A percentile compares a stretch with the other conserved stretches of the same genome.
phyloP scores from a whole-genome alignment of 2,329 filamentous ascomycete genomes.

The Diaporthe sp. region DNA sequence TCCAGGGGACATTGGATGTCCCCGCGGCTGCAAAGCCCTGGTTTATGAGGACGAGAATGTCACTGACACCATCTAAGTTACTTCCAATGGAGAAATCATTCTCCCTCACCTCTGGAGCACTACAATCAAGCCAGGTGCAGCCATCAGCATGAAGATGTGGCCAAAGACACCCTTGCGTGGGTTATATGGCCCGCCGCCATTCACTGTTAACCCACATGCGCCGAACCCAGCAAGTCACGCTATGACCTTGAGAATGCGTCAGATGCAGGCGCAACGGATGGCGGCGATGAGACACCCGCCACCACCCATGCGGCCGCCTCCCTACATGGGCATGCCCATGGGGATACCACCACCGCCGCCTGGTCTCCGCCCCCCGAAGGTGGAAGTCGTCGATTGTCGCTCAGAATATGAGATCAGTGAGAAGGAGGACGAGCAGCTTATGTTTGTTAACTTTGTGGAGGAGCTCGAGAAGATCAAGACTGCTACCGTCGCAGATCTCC shows the following conservation, averaged over 20 bases:
- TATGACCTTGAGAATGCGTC: background rate
- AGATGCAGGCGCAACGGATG: background rate
- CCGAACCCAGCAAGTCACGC: background rate
- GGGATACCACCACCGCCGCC: background rate
- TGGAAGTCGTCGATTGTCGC: background rate
- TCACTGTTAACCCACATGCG: background rate
- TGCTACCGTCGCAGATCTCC: conserved; percentile 13
- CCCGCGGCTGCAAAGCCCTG: too few relatives aligned
- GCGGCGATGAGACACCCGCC: background rate
- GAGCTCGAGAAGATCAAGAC: conserved; percentile 18
- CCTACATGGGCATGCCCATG: too few relatives aligned
- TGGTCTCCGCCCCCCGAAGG: background rate
- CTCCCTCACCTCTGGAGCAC: conserved; percentile 29
- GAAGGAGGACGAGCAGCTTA: conserved; percentile 34
- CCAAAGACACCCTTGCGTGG: background rate
- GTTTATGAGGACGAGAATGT: background rate
- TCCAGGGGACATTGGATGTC: background rate
- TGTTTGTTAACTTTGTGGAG: conserved; percentile 31
- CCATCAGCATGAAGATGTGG: conserved; percentile 34
- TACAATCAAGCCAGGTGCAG: conserved; percentile 31
- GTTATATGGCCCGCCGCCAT: background rate
- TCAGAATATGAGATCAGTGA: conserved; percentile 11
- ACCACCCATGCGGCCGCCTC: background rate
- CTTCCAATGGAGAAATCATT: conserved; percentile 18
- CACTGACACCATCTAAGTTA: background rate